phyloP scores from a whole-genome alignment of 2,329 filamentous ascomycete genomes.

The Pseudogymnoascus sp. region DNA sequence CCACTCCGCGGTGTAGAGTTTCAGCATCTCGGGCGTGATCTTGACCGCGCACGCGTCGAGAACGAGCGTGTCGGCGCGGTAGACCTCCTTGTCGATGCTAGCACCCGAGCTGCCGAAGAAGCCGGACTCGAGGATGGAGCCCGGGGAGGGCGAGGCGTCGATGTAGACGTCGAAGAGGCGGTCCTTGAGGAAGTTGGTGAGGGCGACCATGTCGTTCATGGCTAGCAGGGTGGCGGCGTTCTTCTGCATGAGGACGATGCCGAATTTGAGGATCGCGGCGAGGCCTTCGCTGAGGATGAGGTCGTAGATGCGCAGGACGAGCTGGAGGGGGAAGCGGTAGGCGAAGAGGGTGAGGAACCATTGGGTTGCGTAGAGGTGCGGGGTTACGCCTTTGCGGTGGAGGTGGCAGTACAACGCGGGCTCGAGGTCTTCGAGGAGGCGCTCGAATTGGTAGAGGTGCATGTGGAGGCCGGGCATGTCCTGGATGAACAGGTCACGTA shows the following conservation, averaged over 20 bases:
- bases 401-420: slow-evolving; percentile 93
- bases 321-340: slow-evolving; percentile 91
- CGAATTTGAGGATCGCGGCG: slow-evolving; percentile 88
- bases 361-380: slow-evolving; percentile 92
- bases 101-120: slow-evolving; percentile 92
- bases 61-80: slow-evolving; percentile 87
- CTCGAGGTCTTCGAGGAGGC: slow-evolving; percentile 85
- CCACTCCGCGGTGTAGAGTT: slow-evolving; percentile 78
- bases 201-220: slow-evolving; percentile 83
- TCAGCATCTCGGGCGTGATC: slow-evolving; percentile 74
- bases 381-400: slow-evolving; percentile 74
- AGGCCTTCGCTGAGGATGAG: slow-evolving; percentile 89
- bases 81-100: slow-evolving; percentile 90
- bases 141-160: slow-evolving; percentile 85
- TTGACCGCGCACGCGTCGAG: slow-evolving; percentile 85
- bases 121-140: slow-evolving; percentile 86
- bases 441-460: slow-evolving; percentile 89
- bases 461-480: slow-evolving; percentile 96
- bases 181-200: slow-evolving; percentile 89
- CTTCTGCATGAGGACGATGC: slow-evolving; percentile 92
- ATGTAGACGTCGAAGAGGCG: slow-evolving; percentile 95
- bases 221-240: slow-evolving; percentile 69
- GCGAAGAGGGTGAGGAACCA: slow-evolving; percentile 99
- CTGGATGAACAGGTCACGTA: slow-evolving; percentile 86
- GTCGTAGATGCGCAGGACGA: slow-evolving; percentile 94